Base-by-base conservation (phyloP, 345 rosid genomes). In the rapeseed (Brassica napus) region DNA sequence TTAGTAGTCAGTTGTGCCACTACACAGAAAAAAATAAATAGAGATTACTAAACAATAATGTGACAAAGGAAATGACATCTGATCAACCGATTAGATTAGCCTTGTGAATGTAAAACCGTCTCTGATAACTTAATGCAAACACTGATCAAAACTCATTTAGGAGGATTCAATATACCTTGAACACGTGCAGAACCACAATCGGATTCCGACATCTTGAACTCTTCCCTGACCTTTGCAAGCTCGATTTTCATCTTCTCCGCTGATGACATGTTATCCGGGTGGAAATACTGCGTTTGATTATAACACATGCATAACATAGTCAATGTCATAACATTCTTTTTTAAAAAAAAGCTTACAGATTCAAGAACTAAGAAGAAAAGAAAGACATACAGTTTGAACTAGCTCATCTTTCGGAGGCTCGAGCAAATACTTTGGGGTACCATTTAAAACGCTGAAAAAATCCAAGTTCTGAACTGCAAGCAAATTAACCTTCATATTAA, bases 1-100 rank as follows among this genome's bases (percentile, higher is more conserved):
- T 91, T 94, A 64, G 89, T 88, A n/a, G 98, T 94, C 49, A 94
- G 87, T 60, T 85, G 97, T 8, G 98, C 99, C 81, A 95, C 98
- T 95, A 93, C 90, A 87, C 84, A 26, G 18, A 35, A 1, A 2
- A 39, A 32, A 32, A 37, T 8, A 37, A 9, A 39, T 39, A 39
- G 12, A 39, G 47, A 9, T 8, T 9, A 39, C 47, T 39, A 39
- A 39, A 39, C 12, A 39, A 39, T 39, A 9, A 39, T 39, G 47
- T 9, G 47, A 39, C 47, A 39, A 2, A 39, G 47, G 12, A 39
- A 39, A 9, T 39, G 12, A 39, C 47, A 39, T 9, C 47, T 39
- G 47, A 39, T 39, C 44, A 39, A 39, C 12, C 44, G 44, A 39
- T 39, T 39, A 39, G 3, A 2, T 8, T 39, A 39, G 44, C 44